Percentiles rank a stretch among this genome's conserved stretches.
These are phyloP conservation scores for Yamadazyma trypodendri DNA, from an alignment of 1,139 yeast species.

Conservation along the genomic window DNA sequence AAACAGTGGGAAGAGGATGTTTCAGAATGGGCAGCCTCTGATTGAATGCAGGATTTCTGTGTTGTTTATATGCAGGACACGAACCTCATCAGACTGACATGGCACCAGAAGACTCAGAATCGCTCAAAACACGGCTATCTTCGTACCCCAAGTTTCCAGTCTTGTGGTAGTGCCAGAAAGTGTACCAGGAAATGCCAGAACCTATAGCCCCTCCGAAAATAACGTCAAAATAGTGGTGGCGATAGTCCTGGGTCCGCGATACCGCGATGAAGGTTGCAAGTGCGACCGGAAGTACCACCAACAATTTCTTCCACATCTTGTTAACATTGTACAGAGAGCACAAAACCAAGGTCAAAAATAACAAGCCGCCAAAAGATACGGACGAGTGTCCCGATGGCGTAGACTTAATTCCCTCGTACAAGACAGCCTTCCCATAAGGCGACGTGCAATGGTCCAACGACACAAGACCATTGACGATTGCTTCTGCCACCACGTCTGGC, in stretches of 20 bases:
- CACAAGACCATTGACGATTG: constrained; percentile 38
- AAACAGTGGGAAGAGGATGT: constrained; percentile 6
- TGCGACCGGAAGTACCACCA: constrained; percentile 18
- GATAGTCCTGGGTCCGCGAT: constrained; percentile 68
- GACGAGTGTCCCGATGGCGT: constrained; percentile 85
- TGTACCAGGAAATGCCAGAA: not conserved
- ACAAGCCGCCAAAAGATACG: constrained; percentile 63
- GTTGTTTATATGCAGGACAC: not conserved
- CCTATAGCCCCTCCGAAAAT: constrained; percentile 50
- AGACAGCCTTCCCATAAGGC: constrained; percentile 48
- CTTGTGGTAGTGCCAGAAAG: constrained; percentile 1
- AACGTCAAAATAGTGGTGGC: constrained; percentile 75
- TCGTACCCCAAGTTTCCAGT: not conserved
- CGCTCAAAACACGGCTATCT: not conserved
- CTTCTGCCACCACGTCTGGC: constrained; percentile 33
- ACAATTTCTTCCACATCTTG: constrained; percentile 17
- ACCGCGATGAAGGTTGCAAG: constrained; percentile 54
- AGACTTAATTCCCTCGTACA: constrained; percentile 71
- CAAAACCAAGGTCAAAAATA: constrained; percentile 64
- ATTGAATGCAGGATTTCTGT: too few species aligned
- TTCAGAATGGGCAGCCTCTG: constrained; percentile 6
- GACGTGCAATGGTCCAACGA: constrained; percentile 35
- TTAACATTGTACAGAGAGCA: constrained; percentile 46
- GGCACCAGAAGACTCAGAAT: not conserved
- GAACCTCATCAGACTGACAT: not conserved